Evolutionary conservation across 2,329 filamentous ascomycete genomes (phyloP).

Genomic region (Tolypocladium tropicale): DNA sequence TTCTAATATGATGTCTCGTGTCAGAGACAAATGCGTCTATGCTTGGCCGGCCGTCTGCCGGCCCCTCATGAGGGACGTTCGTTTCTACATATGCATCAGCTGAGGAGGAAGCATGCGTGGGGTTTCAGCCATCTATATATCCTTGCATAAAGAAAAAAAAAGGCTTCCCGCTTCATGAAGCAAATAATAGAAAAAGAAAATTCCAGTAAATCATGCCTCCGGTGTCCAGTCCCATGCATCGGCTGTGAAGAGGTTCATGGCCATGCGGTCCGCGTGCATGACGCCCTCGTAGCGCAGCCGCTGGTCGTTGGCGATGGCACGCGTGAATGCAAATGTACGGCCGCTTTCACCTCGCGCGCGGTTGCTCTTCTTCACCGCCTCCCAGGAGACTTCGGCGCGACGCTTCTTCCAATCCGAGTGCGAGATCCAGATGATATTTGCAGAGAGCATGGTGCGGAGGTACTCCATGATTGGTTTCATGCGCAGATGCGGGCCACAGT

Average conservation of each 20-base stretch:
- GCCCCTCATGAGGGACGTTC: background rate
- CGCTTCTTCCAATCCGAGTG: constrained; percentile 36
- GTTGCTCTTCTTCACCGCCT: constrained; percentile 9
- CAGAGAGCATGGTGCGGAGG: constrained; percentile 45
- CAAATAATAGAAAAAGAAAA: background rate
- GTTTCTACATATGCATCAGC: background rate
- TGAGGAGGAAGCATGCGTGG: background rate
- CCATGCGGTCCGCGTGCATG: constrained; percentile 40
- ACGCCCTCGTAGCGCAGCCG: constrained; percentile 37
- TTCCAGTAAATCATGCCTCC: constrained; percentile 20
- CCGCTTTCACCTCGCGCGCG: constrained; percentile 4
- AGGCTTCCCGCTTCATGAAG: background rate
- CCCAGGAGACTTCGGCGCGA: constrained; percentile 30
- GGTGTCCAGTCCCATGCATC: constrained; percentile 51
- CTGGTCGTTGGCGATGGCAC: constrained; percentile 38
- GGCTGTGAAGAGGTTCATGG: constrained; percentile 44
- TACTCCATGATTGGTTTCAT: constrained; percentile 57
- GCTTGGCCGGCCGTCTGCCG: background rate
- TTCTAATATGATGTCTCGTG: background rate
- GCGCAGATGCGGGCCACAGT: constrained; percentile 60
- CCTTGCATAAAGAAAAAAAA: background rate
- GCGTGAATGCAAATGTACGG: constrained; percentile 37
- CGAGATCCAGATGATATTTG: constrained; percentile 32
- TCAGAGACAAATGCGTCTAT: background rate
- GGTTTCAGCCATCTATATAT: background rate